Conservation (phyloP, 176 grass and related monocot genomes). For the Zizania latifolia region DNA sequence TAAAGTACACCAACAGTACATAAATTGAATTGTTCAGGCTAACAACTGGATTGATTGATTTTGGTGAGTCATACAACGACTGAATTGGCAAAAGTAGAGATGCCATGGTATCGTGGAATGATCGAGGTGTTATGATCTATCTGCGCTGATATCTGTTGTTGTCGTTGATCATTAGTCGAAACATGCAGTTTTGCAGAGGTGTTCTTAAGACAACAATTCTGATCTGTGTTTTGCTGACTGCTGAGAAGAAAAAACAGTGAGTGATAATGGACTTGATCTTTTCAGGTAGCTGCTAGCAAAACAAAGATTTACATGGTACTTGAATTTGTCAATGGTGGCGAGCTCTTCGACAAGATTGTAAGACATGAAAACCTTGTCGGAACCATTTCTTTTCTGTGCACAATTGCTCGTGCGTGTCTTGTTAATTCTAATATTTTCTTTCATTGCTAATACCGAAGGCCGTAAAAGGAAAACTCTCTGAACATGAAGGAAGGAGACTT, state of each 20-base stretch:
- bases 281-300: conserved; percentile 74
- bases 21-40: neutral
- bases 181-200: neutral
- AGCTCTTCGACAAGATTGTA: conserved; percentile 89
- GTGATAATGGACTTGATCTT: neutral
- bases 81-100: neutral
- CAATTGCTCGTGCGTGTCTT: neutral
- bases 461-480: conserved; percentile 46
- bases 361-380: neutral
- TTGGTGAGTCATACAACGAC: neutral
- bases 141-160: neutral
- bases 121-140: neutral
- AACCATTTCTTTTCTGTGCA: neutral
- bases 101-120: neutral
- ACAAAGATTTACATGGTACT: conserved; percentile 94
- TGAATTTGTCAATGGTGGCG: conserved; percentile 71
- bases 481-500: conserved; percentile 52
- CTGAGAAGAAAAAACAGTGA: neutral
- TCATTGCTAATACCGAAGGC: conserved; percentile 36
- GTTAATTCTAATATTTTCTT: neutral
- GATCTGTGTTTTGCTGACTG: neutral
- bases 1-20: neutral
- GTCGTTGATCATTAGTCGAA: neutral
- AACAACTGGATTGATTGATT: neutral
- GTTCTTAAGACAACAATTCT: neutral